These are phyloP conservation scores for Salix arbutifolia DNA, from an alignment of 345 rosid genomes.

Conservation along the genomic window DNA sequence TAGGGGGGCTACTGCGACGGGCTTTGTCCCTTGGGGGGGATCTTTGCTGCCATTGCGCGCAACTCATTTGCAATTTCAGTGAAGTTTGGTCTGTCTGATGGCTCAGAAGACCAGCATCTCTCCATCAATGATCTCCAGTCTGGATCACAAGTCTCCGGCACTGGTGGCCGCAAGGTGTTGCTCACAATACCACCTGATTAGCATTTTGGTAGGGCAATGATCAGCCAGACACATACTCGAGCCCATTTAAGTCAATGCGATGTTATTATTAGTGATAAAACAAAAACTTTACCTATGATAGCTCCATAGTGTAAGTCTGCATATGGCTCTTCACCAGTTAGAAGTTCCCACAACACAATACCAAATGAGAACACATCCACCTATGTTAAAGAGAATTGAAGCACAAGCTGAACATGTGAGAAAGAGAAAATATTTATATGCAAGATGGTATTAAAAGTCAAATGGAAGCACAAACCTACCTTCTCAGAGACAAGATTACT, in stretches of 20 bases:
- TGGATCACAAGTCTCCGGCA: constrained; percentile 51
- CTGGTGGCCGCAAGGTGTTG: constrained; percentile 58
- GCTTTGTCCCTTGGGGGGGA: constrained; percentile 46
- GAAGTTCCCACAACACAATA: constrained; percentile 65
- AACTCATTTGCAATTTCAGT: constrained; percentile 45
- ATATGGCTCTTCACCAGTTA: constrained; percentile 70
- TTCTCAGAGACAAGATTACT: constrained; percentile 63
- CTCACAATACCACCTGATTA: constrained; percentile 60
- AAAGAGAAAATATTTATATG: neutral
- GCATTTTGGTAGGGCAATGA: neutral
- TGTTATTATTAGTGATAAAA: neutral
- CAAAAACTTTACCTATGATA: constrained; percentile 42
- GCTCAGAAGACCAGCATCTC: constrained; percentile 71
- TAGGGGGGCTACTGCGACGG: constrained; percentile 18
- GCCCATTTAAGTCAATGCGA: neutral
- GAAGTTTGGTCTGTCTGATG: constrained; percentile 60
- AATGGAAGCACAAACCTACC: constrained; percentile 39
- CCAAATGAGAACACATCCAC: constrained; percentile 72
- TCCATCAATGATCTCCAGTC: constrained; percentile 72
- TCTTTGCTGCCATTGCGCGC: constrained; percentile 46
- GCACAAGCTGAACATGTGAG: neutral
- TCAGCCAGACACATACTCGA: neutral
- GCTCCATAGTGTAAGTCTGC: constrained; percentile 69
- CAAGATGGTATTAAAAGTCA: neutral
- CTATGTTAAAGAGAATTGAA: constrained; percentile 18